Percentiles rank a stretch among this genome's conserved stretches.
phyloP scores from a whole-genome alignment of 2,329 filamentous ascomycete genomes.

The Cladophialophora chaetospira region DNA sequence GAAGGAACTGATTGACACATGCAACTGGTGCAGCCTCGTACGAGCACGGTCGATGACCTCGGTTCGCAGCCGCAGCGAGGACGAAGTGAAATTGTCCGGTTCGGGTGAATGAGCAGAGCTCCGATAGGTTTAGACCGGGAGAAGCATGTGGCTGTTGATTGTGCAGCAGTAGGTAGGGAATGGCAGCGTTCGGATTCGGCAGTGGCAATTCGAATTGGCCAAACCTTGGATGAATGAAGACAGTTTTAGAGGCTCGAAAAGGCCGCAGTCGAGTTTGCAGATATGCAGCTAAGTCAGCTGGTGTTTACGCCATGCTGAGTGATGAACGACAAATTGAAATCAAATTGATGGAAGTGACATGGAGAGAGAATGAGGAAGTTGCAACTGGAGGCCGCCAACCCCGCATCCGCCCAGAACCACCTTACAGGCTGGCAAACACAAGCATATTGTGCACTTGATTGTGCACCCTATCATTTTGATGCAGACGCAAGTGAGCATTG shows the following conservation, averaged over 20 bases:
- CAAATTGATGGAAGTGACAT: no score
- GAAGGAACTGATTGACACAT: conserved; percentile 12
- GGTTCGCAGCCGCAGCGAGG: not conserved
- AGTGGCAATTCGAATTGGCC: not conserved
- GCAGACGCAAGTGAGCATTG: no score
- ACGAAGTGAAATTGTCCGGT: not conserved
- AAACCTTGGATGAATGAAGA: no score
- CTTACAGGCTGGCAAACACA: not conserved
- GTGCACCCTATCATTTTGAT: no score
- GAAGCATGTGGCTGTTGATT: conserved; percentile 8
- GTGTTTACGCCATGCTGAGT: conserved; percentile 3
- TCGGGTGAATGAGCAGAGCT: not conserved
- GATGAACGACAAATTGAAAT: not conserved
- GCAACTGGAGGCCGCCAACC: no score
- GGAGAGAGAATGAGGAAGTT: not conserved
- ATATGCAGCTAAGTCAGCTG: not conserved
- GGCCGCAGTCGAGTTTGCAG: not conserved
- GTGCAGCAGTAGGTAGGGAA: not conserved
- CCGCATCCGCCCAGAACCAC: not conserved
- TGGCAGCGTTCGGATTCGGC: not conserved
- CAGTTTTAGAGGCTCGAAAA: not conserved
- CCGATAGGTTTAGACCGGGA: conserved; percentile 6
- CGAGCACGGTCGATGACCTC: conserved; percentile 9
- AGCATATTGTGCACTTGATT: not conserved
- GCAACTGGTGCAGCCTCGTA: conserved; percentile 10